These are phyloP conservation scores for Fonsecaea monophora DNA, from an alignment of 2,329 filamentous ascomycete genomes.

Conservation along the genomic window DNA sequence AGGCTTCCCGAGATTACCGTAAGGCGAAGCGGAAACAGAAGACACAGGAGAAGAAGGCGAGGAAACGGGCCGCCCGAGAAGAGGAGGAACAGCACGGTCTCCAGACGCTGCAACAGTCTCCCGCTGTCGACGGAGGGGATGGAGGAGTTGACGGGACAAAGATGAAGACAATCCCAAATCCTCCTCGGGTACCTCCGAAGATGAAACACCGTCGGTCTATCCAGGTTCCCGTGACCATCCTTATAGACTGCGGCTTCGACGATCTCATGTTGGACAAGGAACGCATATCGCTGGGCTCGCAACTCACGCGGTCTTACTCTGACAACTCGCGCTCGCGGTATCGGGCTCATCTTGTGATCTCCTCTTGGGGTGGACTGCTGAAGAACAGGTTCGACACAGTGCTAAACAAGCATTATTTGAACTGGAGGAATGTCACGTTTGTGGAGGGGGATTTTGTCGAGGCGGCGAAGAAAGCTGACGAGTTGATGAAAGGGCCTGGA, in stretches of 20 bases:
- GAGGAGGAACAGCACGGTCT: slow-evolving; percentile 42
- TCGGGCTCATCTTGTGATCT: slow-evolving; percentile 75
- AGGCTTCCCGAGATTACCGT: slow-evolving; percentile 69
- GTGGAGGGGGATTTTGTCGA: slow-evolving; percentile 75
- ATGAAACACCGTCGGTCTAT: slow-evolving; percentile 49
- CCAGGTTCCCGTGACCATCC: slow-evolving; percentile 76
- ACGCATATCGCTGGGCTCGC: slow-evolving; percentile 78
- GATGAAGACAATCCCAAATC: neutral
- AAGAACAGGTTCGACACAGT: slow-evolving; percentile 80
- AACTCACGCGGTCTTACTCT: slow-evolving; percentile 87
- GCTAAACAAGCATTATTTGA: slow-evolving; percentile 71
- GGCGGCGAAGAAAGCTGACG: slow-evolving; percentile 69
- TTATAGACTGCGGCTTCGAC: slow-evolving; percentile 94
- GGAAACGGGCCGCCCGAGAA: slow-evolving; percentile 51
- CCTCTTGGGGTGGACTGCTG: slow-evolving; percentile 79
- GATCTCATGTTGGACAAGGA: slow-evolving; percentile 87
- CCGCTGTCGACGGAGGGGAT: slow-evolving; percentile 28
- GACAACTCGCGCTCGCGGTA: slow-evolving; percentile 77
- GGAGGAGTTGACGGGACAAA: slow-evolving; percentile 26
- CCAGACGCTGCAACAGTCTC: slow-evolving; percentile 39
- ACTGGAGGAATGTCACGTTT: slow-evolving; percentile 81
- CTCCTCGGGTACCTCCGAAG: slow-evolving; percentile 40
- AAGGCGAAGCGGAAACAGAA: slow-evolving; percentile 66
- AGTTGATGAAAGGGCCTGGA: slow-evolving; percentile 67
- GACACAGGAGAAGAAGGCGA: slow-evolving; percentile 59